Base-by-base conservation (phyloP, 306 rosid genomes). In the Dryas drummondii region DNA sequence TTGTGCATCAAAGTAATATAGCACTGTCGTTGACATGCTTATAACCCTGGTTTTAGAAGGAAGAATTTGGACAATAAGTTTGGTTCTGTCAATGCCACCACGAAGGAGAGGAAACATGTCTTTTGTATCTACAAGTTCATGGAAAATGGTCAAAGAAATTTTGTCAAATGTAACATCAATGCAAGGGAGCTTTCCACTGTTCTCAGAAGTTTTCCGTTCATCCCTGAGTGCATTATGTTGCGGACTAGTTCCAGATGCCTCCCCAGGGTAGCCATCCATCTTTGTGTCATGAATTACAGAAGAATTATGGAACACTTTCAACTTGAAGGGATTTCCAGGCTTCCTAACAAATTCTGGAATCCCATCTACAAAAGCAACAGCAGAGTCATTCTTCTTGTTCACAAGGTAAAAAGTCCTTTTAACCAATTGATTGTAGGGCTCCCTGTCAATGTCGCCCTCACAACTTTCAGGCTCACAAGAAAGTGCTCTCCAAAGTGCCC, bases 291-390 rank as follows among this genome's bases (percentile, higher is more conserved):
- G 56, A 85, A 81, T 73, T 62, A 59, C 51, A 69, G 83, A 61
- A 79, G 77, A 73, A 68, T 88, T 85, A 63, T 72, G 74, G 68
- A 94, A 86, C 57, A 94, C 84, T 87, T 91, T 94, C 61, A 91
- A 90, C 89, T 94, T 94, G 82, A 91, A 86, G 55, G 93, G 94
- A 83, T 83, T 90, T 82, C 98, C 98, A 77, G 97, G 98, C 85
- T 88, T 91, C 78, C 68, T 81, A 57, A 94, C 93, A 73, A 90
- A 90, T 87, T 90, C 94, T 17, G 86, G 91, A 86, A 88, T 70
- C 70, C 88, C 93, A 91, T 91, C 96, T 76, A 88, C 74, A 37
- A 91, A 88, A 73, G 96, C 96, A 86, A 94, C 81, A 82, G 88
- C 93, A 82, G 87, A 91, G 77, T 84, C 88, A 77, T 85, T 94